phyloP scores from a whole-genome alignment of 1,139 yeast genomes.

The Geotrichum bryndzae region DNA sequence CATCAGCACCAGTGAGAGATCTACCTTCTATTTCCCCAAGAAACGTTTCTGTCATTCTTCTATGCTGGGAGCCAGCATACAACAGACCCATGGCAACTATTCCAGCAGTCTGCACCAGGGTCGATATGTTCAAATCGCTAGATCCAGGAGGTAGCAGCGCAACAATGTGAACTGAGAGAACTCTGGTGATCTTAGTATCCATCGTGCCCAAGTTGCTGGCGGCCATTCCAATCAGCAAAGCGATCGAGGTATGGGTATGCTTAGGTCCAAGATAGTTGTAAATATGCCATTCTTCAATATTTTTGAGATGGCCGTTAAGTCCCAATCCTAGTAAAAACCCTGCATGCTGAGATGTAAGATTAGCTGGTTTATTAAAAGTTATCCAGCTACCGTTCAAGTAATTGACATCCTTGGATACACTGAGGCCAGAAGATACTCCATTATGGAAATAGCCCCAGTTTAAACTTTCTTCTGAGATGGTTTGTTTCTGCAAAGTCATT shows the following conservation, averaged over 20 bases:
- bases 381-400: slow-evolving; percentile 92
- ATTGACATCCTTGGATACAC: slow-evolving; percentile 60
- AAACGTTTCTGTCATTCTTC: slow-evolving; percentile 80
- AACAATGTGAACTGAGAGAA: slow-evolving; percentile 85
- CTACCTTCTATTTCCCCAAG: slow-evolving; percentile 34
- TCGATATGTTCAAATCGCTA: slow-evolving; percentile 77
- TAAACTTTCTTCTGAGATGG: slow-evolving; percentile 45
- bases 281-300: slow-evolving; percentile 93
- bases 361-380: slow-evolving; percentile 72
- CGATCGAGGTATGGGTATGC: slow-evolving; percentile 78
- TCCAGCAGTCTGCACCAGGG: slow-evolving; percentile 87
- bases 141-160: slow-evolving; percentile 90
- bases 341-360: slow-evolving; percentile 76
- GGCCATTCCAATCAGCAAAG: slow-evolving; percentile 84
- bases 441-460: slow-evolving; percentile 92
- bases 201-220: slow-evolving; percentile 80
- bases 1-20: slow-evolving; percentile 14
- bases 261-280: slow-evolving; percentile 91
- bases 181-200: slow-evolving; percentile 85
- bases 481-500: slow-evolving; percentile 52
- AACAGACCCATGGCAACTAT: slow-evolving; percentile 82
- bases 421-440: slow-evolving; percentile 84
- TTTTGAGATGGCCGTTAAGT: slow-evolving; percentile 76
- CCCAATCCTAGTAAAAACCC: slow-evolving; percentile 94
- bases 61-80: slow-evolving; percentile 70